phyloP scores from a whole-genome alignment of 495 filamentous ascomycete species.

The Pseudotulostoma volvatum region DNA sequence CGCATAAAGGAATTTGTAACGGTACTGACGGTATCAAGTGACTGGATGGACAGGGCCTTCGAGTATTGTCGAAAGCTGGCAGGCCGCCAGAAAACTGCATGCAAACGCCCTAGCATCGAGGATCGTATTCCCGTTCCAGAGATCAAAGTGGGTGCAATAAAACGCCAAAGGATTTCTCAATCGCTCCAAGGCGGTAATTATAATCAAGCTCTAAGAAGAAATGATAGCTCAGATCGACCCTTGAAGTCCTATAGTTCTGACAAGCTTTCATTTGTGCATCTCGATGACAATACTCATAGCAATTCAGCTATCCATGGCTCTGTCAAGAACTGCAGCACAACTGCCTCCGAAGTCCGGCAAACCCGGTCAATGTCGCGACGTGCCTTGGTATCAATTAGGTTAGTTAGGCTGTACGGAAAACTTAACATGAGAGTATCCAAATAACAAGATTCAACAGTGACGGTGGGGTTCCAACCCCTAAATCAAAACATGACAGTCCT shows the following conservation, averaged over 20 bases:
- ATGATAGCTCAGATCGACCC: too few species aligned
- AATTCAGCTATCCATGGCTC: too few species aligned
- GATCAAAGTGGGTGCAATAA: slow-evolving; percentile 4
- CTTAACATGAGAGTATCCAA: too few species aligned
- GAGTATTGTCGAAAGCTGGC: slow-evolving; percentile 6
- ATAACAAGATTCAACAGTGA: neutral
- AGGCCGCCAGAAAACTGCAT: slow-evolving; percentile 1
- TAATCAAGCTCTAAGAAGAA: neutral
- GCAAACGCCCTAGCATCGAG: slow-evolving; percentile 7
- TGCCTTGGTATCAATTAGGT: neutral
- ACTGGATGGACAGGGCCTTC: slow-evolving; percentile 25
- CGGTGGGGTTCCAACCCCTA: neutral
- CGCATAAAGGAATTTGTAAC: neutral
- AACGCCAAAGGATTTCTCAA: slow-evolving; percentile 19
- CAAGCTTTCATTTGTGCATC: too few species aligned
- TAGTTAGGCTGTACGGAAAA: too few species aligned
- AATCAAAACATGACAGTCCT: neutral
- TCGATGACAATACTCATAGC: too few species aligned
- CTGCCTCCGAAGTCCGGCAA: slow-evolving; percentile 6
- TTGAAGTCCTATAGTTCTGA: too few species aligned
- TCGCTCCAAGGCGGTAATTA: slow-evolving; percentile 13
- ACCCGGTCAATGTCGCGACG: slow-evolving; percentile 21
- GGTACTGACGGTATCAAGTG: slow-evolving; percentile 11
- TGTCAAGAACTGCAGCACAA: slow-evolving; percentile 12
- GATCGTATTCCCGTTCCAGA: slow-evolving; percentile 1